Conservation (phyloP, 352 stramenopile genomes). For the Pythium dissimile region DNA sequence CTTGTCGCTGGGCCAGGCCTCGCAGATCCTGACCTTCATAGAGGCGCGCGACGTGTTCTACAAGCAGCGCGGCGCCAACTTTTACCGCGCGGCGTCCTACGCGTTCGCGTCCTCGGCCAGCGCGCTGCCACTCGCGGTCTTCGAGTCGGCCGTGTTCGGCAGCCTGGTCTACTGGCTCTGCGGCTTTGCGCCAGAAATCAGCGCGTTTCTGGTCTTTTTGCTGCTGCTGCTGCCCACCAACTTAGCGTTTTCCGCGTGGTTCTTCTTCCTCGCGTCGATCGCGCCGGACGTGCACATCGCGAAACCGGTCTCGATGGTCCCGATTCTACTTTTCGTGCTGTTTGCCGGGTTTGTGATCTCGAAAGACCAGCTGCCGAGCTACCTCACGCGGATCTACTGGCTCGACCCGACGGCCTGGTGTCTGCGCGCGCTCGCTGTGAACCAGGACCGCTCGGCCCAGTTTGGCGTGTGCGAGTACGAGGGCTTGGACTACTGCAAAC, state of each 20-base stretch:
- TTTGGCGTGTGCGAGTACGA: neutral
- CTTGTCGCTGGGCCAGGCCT: slow-evolving; percentile 44
- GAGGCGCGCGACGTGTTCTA: slow-evolving; percentile 52
- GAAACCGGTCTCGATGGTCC: neutral
- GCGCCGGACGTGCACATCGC: neutral
- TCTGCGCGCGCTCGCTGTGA: neutral
- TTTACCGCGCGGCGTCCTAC: slow-evolving; percentile 60
- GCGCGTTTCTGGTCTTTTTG: neutral
- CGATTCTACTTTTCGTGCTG: neutral
- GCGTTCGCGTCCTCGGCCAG: slow-evolving; percentile 26
- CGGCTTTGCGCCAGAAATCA: slow-evolving; percentile 26
- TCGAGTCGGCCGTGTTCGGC: slow-evolving; percentile 57
- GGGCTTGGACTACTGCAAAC: neutral
- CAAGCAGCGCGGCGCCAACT: slow-evolving; percentile 61
- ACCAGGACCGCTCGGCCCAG: neutral
- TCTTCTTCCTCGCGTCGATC: neutral
- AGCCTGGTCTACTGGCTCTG: slow-evolving; percentile 68
- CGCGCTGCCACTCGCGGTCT: slow-evolving; percentile 22
- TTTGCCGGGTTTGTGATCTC: neutral
- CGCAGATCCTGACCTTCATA: slow-evolving; percentile 48
- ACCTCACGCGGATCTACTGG: neutral
- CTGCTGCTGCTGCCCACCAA: neutral
- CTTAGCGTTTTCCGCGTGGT: neutral
- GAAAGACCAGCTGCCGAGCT: neutral
- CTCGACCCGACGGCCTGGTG: neutral